A percentile compares a stretch with the other conserved stretches of the same genome.
These are phyloP conservation scores for Myxozyma mucilagina DNA, from an alignment of 805 yeast genomes.

Conservation along the genomic window DNA sequence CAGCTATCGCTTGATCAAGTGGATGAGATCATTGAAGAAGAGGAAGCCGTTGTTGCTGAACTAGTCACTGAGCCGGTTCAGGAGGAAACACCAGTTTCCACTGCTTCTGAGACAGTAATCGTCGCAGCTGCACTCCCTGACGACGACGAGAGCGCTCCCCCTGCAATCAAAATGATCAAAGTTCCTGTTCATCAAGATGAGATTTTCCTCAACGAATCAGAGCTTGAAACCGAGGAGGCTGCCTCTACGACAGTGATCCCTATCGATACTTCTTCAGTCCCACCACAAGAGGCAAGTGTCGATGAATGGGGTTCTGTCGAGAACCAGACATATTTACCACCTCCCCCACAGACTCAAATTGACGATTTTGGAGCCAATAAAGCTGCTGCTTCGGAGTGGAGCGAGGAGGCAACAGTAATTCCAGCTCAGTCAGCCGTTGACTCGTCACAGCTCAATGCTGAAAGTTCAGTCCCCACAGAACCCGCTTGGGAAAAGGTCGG, in stretches of 20 bases:
- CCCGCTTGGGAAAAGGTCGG: conserved; percentile 17
- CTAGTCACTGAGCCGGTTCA: neutral
- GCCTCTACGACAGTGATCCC: neutral
- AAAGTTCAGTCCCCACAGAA: conserved; percentile 2
- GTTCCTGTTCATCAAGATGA: conserved; percentile 20
- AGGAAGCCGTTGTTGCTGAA: neutral
- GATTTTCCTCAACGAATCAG: conserved; percentile 31
- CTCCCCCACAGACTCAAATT: conserved; percentile 8
- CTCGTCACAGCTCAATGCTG: neutral
- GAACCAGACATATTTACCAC: neutral
- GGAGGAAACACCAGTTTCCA: neutral
- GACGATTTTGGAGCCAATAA: conserved; percentile 18
- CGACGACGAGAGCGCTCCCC: conserved; percentile 13
- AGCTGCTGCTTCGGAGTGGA: conserved; percentile 14
- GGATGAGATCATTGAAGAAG: conserved; percentile 12
- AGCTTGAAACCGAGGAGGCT: conserved; percentile 19
- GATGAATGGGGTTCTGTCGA: neutral
- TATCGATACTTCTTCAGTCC: neutral
- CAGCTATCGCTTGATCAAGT: conserved; percentile 18
- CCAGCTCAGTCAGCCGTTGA: neutral
- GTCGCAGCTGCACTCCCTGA: conserved; percentile 3
- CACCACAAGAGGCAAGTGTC: conserved; percentile 11
- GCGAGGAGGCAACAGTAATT: neutral
- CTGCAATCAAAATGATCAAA: conserved; percentile 11
- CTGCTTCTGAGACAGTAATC: neutral